Evolutionary conservation across 257 asterid genomes (phyloP).

Genomic region (Solanum paucissectum): DNA sequence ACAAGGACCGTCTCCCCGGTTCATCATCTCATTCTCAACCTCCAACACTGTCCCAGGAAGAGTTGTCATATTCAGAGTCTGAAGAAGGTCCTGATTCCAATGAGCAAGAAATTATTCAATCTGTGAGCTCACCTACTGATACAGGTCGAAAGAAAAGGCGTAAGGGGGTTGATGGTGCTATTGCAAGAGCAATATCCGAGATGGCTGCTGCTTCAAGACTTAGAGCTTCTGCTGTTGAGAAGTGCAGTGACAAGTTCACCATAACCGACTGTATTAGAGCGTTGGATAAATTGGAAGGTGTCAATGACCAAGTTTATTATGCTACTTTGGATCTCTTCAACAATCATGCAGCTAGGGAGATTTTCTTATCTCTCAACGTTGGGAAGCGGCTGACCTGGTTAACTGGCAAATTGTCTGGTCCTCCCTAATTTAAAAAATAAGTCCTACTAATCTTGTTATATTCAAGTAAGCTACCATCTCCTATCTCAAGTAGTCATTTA

Average conservation of each 20-base stretch:
- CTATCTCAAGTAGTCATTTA: background rate
- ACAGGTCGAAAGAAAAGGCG: slow-evolving; percentile 53
- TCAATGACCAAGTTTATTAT: slow-evolving; percentile 11
- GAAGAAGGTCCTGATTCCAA: slow-evolving; percentile 27
- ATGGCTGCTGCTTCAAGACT: slow-evolving; percentile 70
- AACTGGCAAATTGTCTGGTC: slow-evolving; percentile 31
- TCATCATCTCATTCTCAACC: slow-evolving; percentile 20
- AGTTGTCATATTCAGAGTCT: slow-evolving; percentile 44
- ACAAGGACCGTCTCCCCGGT: slow-evolving; percentile 14
- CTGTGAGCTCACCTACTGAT: slow-evolving; percentile 13
- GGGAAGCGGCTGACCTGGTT: slow-evolving; percentile 71
- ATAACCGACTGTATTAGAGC: slow-evolving; percentile 55
- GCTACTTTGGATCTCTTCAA: slow-evolving; percentile 67
- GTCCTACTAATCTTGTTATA: background rate
- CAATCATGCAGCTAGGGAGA: slow-evolving; percentile 57
- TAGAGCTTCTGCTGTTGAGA: slow-evolving; percentile 45
- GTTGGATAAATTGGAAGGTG: slow-evolving; percentile 55
- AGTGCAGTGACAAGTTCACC: slow-evolving; percentile 33
- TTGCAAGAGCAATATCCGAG: slow-evolving; percentile 65
- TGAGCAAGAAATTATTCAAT: slow-evolving; percentile 8
- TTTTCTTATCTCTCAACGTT: slow-evolving; percentile 44
- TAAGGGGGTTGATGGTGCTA: slow-evolving; percentile 50
- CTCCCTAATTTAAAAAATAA: background rate
- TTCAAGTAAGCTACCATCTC: background rate
- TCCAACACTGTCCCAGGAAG: slow-evolving; percentile 18